A percentile compares a stretch with the other conserved stretches of the same genome.
Conservation (phyloP, 768 basidiomycete genomes). For the Leccinellum albellum region DNA sequence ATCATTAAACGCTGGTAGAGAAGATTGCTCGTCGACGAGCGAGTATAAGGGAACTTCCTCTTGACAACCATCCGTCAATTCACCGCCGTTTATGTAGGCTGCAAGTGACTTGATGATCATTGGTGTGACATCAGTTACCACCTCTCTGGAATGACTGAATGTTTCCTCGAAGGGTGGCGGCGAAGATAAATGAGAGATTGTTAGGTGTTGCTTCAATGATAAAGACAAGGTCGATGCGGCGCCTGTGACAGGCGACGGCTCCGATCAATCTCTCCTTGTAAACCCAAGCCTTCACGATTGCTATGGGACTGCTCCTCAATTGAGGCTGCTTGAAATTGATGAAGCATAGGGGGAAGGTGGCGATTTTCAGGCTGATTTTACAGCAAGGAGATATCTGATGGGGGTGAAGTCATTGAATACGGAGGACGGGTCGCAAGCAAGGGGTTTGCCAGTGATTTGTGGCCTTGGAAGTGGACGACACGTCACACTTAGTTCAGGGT, state of each 20-base stretch:
- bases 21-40: constrained; percentile 21
- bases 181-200: neutral
- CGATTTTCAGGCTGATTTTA: neutral
- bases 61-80: neutral
- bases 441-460: neutral
- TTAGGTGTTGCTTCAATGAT: neutral
- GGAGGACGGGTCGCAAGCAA: neutral
- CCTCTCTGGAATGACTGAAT: neutral
- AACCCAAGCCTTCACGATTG: neutral
- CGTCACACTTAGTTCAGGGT: neutral
- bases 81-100: neutral
- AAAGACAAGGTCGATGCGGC: neutral
- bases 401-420: neutral
- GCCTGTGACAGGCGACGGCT: neutral
- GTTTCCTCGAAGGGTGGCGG: constrained; percentile 6
- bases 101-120: neutral
- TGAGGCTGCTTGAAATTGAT: neutral
- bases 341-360: neutral
- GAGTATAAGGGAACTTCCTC: constrained; percentile 24
- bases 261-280: neutral
- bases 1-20: constrained; percentile 25
- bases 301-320: neutral
- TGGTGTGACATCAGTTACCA: neutral
- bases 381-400: neutral
- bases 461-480: constrained; percentile 4